phyloP scores from a whole-genome alignment of 371 early-diverging fungal species.

The Circinella umbellata region DNA sequence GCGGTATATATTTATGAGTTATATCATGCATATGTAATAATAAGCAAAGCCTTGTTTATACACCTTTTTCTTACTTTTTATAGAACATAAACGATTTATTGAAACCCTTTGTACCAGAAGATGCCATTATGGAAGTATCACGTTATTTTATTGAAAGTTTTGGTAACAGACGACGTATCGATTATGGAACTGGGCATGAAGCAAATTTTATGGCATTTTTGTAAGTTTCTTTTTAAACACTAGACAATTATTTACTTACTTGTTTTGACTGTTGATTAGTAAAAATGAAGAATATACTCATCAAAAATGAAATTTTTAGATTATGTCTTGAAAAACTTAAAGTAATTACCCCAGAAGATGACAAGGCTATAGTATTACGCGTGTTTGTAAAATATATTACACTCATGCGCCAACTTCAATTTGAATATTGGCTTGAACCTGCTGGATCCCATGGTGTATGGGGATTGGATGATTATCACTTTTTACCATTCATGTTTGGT shows the following conservation, averaged over 20 bases:
- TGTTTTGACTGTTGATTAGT: too few species aligned
- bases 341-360: constrained; percentile 66
- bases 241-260: too few species aligned
- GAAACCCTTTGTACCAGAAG: constrained; percentile 23
- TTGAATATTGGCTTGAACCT: constrained; percentile 96
- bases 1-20: not conserved
- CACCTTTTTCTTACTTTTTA: not conserved
- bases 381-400: constrained; percentile 92
- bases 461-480: constrained; percentile 99
- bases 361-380: constrained; percentile 73
- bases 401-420: constrained; percentile 89
- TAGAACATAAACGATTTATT: constrained; percentile 22
- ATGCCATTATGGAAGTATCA: constrained; percentile 72
- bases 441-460: constrained; percentile 99
- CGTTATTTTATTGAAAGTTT: constrained; percentile 89
- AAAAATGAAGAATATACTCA: too few species aligned
- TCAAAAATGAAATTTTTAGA: constrained; percentile 31
- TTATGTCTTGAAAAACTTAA: constrained; percentile 83
- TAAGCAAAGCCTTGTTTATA: not conserved
- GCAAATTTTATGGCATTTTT: constrained; percentile 95
- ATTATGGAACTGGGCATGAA: constrained; percentile 99
- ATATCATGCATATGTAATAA: not conserved
- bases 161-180: constrained; percentile 96
- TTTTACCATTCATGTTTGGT: constrained; percentile 97
- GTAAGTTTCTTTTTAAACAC: constrained; percentile 38